phyloP scores from a whole-genome alignment of 345 rosid species.

The Euphorbia pulcherrima region DNA sequence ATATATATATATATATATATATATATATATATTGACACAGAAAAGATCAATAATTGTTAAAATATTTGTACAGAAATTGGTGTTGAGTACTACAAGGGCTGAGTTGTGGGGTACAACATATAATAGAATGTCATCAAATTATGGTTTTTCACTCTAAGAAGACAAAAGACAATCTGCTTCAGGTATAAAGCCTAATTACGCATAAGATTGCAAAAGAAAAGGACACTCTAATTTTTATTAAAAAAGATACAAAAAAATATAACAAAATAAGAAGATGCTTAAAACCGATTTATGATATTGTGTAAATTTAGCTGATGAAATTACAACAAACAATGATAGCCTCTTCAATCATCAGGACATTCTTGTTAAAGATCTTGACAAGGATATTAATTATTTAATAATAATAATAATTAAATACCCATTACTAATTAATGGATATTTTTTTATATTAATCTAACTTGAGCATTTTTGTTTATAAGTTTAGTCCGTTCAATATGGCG shows the following conservation, averaged over 20 bases:
- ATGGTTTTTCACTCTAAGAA: conserved; percentile 19
- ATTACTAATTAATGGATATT: neutral
- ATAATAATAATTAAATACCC: neutral
- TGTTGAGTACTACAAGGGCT: conserved; percentile 12
- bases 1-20: neutral
- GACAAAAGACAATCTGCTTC: conserved; percentile 37
- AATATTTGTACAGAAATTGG: conserved; percentile 6
- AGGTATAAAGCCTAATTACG: conserved; percentile 26
- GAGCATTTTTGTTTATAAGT: neutral
- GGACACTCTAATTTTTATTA: conserved; percentile 25
- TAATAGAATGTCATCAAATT: conserved; percentile 19
- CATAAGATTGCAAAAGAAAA: conserved; percentile 26
- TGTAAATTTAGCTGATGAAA: neutral
- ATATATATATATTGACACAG: neutral
- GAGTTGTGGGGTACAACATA: conserved; percentile 20
- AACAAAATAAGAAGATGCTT: too few relatives aligned
- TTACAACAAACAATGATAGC: too few relatives aligned
- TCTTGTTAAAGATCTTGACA: conserved; percentile 17
- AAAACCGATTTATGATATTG: too few relatives aligned
- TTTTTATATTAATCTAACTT: neutral
- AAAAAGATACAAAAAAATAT: conserved; percentile 2
- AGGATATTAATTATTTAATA: neutral
- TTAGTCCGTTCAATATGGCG: conserved; percentile 22
- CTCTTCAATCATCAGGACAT: too few relatives aligned
- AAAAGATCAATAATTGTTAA: conserved; percentile 14